A percentile compares a stretch with the other conserved stretches of the same genome.
These are phyloP conservation scores for Butyriboletus loyo DNA, from an alignment of 768 basidiomycete genomes.

Conservation along the genomic window DNA sequence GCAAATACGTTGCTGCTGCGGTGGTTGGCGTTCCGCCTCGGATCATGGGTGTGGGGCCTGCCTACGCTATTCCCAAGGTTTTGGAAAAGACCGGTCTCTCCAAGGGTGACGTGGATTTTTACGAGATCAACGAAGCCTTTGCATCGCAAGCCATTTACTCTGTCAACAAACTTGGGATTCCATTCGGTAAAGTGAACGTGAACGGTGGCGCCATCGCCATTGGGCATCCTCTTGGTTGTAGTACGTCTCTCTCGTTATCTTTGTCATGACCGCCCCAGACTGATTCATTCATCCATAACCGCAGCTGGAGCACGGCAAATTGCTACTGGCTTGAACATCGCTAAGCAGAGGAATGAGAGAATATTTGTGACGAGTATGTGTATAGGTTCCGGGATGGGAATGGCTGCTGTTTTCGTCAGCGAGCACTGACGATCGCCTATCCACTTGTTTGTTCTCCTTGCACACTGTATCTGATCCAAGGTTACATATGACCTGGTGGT, in stretches of 20 bases:
- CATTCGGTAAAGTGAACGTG: constrained; percentile 77
- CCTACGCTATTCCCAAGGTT: constrained; percentile 77
- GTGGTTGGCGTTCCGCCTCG: constrained; percentile 80
- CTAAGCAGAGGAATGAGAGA: constrained; percentile 70
- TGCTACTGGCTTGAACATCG: constrained; percentile 78
- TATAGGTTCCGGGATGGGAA: constrained; percentile 87
- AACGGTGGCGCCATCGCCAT: constrained; percentile 88
- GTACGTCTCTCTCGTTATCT: constrained; percentile 41
- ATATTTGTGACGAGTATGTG: constrained; percentile 92
- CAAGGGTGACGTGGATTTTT: constrained; percentile 80
- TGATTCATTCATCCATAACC: constrained; percentile 5
- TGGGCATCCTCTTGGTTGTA: constrained; percentile 85
- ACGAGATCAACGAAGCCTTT: constrained; percentile 91
- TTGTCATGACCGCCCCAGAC: neutral
- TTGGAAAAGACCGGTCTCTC: constrained; percentile 65
- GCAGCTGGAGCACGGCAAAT: constrained; percentile 83
- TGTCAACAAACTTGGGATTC: constrained; percentile 65
- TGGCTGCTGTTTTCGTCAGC: constrained; percentile 83
- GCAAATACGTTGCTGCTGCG: constrained; percentile 73
- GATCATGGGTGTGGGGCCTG: constrained; percentile 92
- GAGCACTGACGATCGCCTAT: constrained; percentile 56
- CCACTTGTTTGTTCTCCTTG: neutral
- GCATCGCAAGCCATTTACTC: constrained; percentile 79
- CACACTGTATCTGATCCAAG: neutral
- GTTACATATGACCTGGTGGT: neutral